Evolutionary conservation across 352 stramenopile genomes (phyloP).

Genomic region (Phytophthora pluvialis): DNA sequence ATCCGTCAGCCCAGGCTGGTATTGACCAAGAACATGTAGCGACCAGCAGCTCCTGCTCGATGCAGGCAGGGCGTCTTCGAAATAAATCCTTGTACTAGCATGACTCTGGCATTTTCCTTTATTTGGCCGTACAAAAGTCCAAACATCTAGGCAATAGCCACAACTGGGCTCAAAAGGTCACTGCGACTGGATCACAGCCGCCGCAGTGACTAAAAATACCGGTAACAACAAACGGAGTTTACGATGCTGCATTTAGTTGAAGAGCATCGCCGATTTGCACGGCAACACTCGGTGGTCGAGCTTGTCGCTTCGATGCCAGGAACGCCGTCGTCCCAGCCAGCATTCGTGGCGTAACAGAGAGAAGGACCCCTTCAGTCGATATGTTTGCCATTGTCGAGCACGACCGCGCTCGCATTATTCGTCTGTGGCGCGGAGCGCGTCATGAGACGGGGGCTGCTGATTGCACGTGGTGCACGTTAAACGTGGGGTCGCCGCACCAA

Average conservation of each 20-base stretch:
- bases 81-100: no score
- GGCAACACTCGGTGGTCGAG: slow-evolving; percentile 18
- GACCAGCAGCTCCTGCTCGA: neutral
- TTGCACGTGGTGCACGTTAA: slow-evolving; percentile 19
- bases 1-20: slow-evolving; percentile 21
- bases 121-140: neutral
- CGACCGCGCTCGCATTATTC: slow-evolving; percentile 21
- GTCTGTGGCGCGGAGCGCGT: slow-evolving; percentile 20
- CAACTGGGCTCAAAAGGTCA: no score
- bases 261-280: slow-evolving; percentile 18
- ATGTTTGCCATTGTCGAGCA: neutral
- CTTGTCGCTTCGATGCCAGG: neutral
- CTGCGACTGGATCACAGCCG: no score
- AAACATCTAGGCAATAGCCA: neutral
- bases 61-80: neutral
- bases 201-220: no score
- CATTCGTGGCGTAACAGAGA: neutral
- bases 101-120: neutral
- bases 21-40: slow-evolving; percentile 9
- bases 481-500: slow-evolving; percentile 6
- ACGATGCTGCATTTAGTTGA: slow-evolving; percentile 6
- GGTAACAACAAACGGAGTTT: no score
- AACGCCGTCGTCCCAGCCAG: slow-evolving; percentile 7
- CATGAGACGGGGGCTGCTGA: neutral
- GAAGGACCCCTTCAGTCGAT: neutral